phyloP scores from a whole-genome alignment of 139 green algal species.

The Gonium pectorale region DNA sequence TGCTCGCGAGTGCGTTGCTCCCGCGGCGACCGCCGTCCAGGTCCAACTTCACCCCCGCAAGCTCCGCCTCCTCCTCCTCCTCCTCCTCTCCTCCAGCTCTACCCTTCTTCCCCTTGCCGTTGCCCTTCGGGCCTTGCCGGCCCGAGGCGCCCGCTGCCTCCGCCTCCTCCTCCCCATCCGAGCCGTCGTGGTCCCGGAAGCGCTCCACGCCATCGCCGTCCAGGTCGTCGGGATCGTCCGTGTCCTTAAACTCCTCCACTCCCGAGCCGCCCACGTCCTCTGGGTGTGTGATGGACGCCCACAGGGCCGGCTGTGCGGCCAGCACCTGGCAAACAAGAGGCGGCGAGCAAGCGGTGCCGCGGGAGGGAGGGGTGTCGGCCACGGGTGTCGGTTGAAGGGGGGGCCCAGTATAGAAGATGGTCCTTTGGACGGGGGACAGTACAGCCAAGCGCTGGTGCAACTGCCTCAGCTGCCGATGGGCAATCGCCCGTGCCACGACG shows the following conservation, averaged over 20 bases:
- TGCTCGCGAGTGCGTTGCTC: conserved; percentile 19
- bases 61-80: conserved; percentile 48
- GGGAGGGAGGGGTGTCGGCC: too few relatives aligned
- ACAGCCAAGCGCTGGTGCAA: too few relatives aligned
- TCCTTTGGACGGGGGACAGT: too few relatives aligned
- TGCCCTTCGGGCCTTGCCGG: not conserved
- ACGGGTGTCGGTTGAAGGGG: too few relatives aligned
- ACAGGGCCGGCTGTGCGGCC: conserved; percentile 76
- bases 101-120: conserved; percentile 4
- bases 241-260: conserved; percentile 78
- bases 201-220: conserved; percentile 11
- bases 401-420: too few relatives aligned
- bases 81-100: not conserved
- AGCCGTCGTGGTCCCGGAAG: conserved; percentile 2
- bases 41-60: conserved; percentile 31
- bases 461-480: too few relatives aligned
- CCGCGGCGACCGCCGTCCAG: conserved; percentile 10
- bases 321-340: conserved; percentile 31
- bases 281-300: conserved; percentile 83
- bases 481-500: too few relatives aligned
- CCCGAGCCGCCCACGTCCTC: conserved; percentile 72
- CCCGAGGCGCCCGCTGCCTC: conserved; percentile 18
- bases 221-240: conserved; percentile 16
- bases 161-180: conserved; percentile 18
- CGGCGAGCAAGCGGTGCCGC: too few relatives aligned